Percentiles rank a stretch among this genome's conserved stretches.
These are phyloP conservation scores for Geranomyces variabilis DNA, from an alignment of 192 early-diverging fungal species.

Conservation along the genomic window DNA sequence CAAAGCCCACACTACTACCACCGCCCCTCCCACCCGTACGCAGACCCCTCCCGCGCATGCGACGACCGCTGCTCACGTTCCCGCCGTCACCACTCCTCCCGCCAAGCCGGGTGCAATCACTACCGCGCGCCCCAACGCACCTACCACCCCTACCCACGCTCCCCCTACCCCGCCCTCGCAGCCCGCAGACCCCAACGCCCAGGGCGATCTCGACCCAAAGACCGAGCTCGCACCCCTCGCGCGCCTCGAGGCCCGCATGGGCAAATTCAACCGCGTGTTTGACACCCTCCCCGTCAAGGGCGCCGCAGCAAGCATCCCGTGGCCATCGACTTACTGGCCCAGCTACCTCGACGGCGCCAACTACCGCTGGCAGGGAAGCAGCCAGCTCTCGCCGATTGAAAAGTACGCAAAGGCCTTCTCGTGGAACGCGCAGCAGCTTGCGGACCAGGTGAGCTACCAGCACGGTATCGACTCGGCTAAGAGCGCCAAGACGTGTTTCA, in stretches of 20 bases:
- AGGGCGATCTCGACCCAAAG: slow-evolving; percentile 12
- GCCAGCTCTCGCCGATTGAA: neutral
- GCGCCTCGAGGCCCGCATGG: neutral
- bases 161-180: neutral
- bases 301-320: neutral
- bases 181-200: neutral
- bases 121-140: neutral
- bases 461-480: neutral
- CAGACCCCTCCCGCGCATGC: no score
- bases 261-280: slow-evolving; percentile 11
- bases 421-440: neutral
- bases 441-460: neutral
- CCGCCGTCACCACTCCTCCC: no score
- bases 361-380: slow-evolving; percentile 1
- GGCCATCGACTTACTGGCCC: slow-evolving; percentile 19
- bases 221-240: slow-evolving; percentile 16
- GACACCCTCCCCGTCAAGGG: slow-evolving; percentile 8
- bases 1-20: no score
- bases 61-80: no score
- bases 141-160: neutral
- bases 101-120: no score
- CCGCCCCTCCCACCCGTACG: no score
- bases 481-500: neutral
- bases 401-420: neutral
- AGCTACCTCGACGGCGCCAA: slow-evolving; percentile 9